These are phyloP conservation scores for Fraxinus velutina DNA, from an alignment of 305 asterid genomes.

Conservation along the genomic window DNA sequence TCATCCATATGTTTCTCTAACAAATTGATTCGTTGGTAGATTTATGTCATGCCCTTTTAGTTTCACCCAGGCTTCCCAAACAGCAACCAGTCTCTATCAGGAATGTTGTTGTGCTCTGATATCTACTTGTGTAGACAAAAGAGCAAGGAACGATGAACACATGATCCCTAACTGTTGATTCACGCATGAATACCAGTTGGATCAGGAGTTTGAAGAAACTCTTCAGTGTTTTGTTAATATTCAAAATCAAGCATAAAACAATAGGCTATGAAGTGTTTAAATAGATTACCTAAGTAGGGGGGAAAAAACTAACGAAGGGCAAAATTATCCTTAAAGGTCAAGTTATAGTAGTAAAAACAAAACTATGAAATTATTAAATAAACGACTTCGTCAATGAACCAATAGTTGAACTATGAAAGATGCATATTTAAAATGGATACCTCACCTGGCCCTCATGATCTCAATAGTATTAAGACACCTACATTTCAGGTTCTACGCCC, in stretches of 20 bases:
- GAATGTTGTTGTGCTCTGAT: background rate
- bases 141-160: background rate
- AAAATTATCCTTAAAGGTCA: background rate
- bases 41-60: background rate
- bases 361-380: background rate
- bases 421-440: background rate
- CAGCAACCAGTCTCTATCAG: background rate
- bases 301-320: background rate
- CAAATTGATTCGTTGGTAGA: background rate
- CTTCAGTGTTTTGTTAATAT: background rate
- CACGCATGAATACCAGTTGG: background rate
- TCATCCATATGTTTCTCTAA: background rate
- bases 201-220: background rate
- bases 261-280: background rate
- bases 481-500: background rate
- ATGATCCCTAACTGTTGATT: background rate
- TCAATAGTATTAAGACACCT: background rate
- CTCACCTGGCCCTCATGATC: background rate
- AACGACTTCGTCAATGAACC: background rate
- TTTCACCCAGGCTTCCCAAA: background rate
- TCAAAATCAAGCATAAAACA: background rate
- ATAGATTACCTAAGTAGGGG: background rate
- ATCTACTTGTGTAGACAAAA: background rate
- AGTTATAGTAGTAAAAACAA: background rate
- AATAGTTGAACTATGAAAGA: background rate